These are phyloP conservation scores for Penicillium bialowiezense DNA, from an alignment of 495 filamentous ascomycete species.

Conservation along the genomic window DNA sequence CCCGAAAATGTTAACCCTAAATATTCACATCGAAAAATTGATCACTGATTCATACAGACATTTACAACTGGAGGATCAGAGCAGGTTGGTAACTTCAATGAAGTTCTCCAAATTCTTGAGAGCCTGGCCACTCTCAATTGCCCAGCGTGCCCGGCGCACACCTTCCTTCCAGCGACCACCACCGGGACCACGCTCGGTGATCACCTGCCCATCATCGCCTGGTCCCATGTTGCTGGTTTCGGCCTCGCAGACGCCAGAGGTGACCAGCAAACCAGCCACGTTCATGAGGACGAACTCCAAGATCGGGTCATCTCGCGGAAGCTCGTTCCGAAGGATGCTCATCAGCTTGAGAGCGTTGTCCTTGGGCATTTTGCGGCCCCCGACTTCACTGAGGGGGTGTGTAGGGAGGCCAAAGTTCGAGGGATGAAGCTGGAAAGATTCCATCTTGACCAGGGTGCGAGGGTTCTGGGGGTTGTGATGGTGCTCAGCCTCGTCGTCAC, in stretches of 20 bases:
- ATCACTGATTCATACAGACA: too few relatives aligned
- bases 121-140: constrained; percentile 76
- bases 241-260: constrained; percentile 80
- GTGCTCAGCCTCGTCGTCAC: constrained; percentile 40
- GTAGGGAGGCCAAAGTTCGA: constrained; percentile 77
- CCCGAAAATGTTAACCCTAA: constrained; percentile 1
- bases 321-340: constrained; percentile 68
- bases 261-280: constrained; percentile 80
- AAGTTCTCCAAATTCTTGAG: constrained; percentile 70
- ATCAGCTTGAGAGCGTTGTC: constrained; percentile 85
- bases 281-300: constrained; percentile 93
- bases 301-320: constrained; percentile 75
- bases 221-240: constrained; percentile 73
- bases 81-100: constrained; percentile 56
- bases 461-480: too few relatives aligned
- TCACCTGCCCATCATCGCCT: constrained; percentile 69
- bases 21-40: neutral
- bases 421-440: constrained; percentile 73
- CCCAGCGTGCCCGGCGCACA: constrained; percentile 77
- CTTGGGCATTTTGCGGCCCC: constrained; percentile 76
- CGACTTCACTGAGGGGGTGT: constrained; percentile 73
- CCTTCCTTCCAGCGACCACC: constrained; percentile 92
- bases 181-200: constrained; percentile 76
- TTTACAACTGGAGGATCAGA: constrained; percentile 9
- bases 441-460: constrained; percentile 52